Conservation (phyloP, 345 rosid species). For the Sonneratia caseolaris region DNA sequence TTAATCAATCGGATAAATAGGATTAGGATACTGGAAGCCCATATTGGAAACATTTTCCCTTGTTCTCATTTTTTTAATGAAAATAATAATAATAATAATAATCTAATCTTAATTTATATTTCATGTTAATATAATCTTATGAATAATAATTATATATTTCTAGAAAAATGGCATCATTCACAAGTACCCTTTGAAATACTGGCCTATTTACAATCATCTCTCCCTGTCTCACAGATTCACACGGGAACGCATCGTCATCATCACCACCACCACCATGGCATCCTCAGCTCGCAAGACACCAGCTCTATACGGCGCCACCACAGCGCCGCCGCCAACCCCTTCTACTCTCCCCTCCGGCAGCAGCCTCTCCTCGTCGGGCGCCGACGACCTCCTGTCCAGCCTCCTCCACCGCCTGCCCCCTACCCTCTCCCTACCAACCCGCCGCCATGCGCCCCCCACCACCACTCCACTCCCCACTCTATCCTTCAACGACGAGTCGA, state of each 20-base stretch:
- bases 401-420: slow-evolving; percentile 79
- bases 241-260: neutral
- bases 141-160: too few relatives aligned
- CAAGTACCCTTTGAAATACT: neutral
- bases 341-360: slow-evolving; percentile 34
- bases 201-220: neutral
- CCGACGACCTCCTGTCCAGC: slow-evolving; percentile 49
- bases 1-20: too few relatives aligned
- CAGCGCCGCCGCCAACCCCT: slow-evolving; percentile 85
- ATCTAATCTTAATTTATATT: too few relatives aligned
- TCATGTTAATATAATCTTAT: too few relatives aligned
- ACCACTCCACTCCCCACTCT: slow-evolving; percentile 24
- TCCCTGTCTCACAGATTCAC: neutral
- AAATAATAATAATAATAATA: too few relatives aligned
- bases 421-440: slow-evolving; percentile 51
- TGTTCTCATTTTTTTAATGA: too few relatives aligned
- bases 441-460: slow-evolving; percentile 14
- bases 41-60: too few relatives aligned
- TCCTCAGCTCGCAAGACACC: slow-evolving; percentile 39
- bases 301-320: slow-evolving; percentile 37
- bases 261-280: slow-evolving; percentile 15
- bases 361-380: slow-evolving; percentile 23
- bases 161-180: too few relatives aligned
- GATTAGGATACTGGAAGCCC: too few relatives aligned
- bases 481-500: slow-evolving; percentile 24